Evolutionary conservation across 179 eudicot genomes (phyloP).

Genomic region (Spinacia oleracea): DNA sequence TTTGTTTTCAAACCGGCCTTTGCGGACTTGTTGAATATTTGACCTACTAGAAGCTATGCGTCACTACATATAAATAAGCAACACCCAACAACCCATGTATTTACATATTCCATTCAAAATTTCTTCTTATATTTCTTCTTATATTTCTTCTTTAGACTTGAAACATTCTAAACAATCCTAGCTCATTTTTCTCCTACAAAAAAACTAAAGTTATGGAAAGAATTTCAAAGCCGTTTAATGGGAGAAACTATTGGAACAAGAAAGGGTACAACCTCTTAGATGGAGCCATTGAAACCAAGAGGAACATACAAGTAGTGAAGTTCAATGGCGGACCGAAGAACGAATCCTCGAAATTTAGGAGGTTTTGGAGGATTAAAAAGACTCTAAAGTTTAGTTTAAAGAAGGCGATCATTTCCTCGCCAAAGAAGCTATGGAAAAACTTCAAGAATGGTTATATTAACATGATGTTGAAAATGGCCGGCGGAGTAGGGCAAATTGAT

Average conservation of each 20-base stretch:
- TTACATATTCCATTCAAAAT: background rate
- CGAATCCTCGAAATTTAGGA: conserved; percentile 5
- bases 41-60: conserved; percentile 4
- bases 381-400: conserved; percentile 34
- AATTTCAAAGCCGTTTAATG: conserved; percentile 13
- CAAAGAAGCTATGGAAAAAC: conserved; percentile 45
- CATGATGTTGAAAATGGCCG: conserved; percentile 58
- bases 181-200: background rate
- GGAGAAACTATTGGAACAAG: conserved; percentile 11
- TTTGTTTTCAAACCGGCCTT: conserved; percentile 12
- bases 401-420: conserved; percentile 30
- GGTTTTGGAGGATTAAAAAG: conserved; percentile 48
- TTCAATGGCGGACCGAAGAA: conserved; percentile 17
- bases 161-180: background rate
- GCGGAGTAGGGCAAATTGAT: conserved; percentile 32
- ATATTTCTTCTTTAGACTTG: background rate
- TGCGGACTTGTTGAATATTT: conserved; percentile 4
- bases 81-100: background rate
- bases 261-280: conserved; percentile 29
- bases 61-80: background rate
- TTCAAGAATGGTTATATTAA: conserved; percentile 56
- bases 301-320: conserved; percentile 34
- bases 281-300: conserved; percentile 19
- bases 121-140: background rate
- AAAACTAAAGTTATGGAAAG: background rate